These are phyloP conservation scores for Dactylellina drechsleri DNA, from an alignment of 2,329 filamentous ascomycete genomes.

Conservation along the genomic window DNA sequence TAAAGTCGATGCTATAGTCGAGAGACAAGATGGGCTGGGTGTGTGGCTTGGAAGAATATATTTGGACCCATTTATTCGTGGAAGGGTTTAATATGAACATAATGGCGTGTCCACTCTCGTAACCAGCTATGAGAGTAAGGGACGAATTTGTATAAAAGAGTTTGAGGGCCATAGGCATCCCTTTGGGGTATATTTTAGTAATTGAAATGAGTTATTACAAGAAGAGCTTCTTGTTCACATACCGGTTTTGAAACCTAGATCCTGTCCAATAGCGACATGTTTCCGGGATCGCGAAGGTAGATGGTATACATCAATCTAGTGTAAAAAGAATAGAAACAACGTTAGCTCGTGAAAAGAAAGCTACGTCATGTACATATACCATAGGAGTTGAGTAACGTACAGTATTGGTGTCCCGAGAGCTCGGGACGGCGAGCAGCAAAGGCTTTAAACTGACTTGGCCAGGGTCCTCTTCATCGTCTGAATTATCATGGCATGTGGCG, in stretches of 20 bases:
- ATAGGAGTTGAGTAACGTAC: slow-evolving; percentile 62
- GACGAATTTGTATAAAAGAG: slow-evolving; percentile 67
- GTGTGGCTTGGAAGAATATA: slow-evolving; percentile 76
- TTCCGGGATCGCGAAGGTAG: slow-evolving; percentile 79
- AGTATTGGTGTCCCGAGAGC: slow-evolving; percentile 76
- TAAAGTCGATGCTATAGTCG: slow-evolving; percentile 62
- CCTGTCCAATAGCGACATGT: slow-evolving; percentile 68
- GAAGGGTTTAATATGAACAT: slow-evolving; percentile 65
- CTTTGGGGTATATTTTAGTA: slow-evolving; percentile 60
- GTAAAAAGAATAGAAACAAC: slow-evolving; percentile 1
- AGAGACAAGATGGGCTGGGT: slow-evolving; percentile 84
- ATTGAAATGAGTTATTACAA: slow-evolving; percentile 63
- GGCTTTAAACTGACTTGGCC: slow-evolving; percentile 37
- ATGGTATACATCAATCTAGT: slow-evolving; percentile 79
- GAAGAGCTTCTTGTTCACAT: slow-evolving; percentile 62
- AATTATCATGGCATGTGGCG: slow-evolving; percentile 66
- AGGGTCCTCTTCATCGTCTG: slow-evolving; percentile 23
- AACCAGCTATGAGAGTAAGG: slow-evolving; percentile 74
- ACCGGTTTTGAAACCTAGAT: slow-evolving; percentile 63
- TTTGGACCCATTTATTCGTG: slow-evolving; percentile 65
- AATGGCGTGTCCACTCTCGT: slow-evolving; percentile 82
- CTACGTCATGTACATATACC: neutral
- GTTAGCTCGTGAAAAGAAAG: neutral
- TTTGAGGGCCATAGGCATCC: slow-evolving; percentile 88
- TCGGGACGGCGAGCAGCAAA: slow-evolving; percentile 81